Evolutionary conservation across 345 rosid species (phyloP).

Genomic region (Brassica rapa): DNA sequence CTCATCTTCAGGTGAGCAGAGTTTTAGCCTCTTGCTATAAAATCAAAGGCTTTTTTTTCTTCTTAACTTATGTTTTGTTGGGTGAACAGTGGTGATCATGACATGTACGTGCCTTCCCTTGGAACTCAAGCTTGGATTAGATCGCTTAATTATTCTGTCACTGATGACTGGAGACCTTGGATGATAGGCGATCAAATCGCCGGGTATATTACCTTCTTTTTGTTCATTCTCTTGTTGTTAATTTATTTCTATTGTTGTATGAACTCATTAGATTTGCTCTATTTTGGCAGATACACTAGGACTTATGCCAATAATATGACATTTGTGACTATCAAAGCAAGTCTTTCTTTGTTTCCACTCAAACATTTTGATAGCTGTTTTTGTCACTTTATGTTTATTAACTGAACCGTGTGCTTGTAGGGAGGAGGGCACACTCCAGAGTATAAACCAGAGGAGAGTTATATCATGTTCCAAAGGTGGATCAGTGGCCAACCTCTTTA

Average conservation of each 20-base stretch:
- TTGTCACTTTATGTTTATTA: not conserved
- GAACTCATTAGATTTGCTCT: not conserved
- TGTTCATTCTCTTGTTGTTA: not conserved
- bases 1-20: conserved; percentile 35
- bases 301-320: conserved; percentile 67
- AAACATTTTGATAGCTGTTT: not conserved
- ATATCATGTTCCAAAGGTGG: conserved; percentile 48
- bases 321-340: conserved; percentile 35
- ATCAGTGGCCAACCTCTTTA: conserved; percentile 26
- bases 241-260: not conserved
- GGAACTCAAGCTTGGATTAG: conserved; percentile 65
- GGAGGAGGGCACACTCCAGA: conserved; percentile 73
- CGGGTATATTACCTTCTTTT: conserved; percentile 21
- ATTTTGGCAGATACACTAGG: conserved; percentile 54
- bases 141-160: conserved; percentile 53
- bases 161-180: conserved; percentile 73
- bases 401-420: conserved; percentile 29
- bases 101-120: not conserved
- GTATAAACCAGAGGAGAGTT: conserved; percentile 55
- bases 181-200: conserved; percentile 52
- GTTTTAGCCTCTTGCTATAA: conserved; percentile 10
- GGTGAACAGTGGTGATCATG: not conserved
- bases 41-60: not conserved
- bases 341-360: not conserved
- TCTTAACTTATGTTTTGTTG: conserved; percentile 18